phyloP scores from a whole-genome alignment of 441 rosid species.

The Aleurites moluccanus region DNA sequence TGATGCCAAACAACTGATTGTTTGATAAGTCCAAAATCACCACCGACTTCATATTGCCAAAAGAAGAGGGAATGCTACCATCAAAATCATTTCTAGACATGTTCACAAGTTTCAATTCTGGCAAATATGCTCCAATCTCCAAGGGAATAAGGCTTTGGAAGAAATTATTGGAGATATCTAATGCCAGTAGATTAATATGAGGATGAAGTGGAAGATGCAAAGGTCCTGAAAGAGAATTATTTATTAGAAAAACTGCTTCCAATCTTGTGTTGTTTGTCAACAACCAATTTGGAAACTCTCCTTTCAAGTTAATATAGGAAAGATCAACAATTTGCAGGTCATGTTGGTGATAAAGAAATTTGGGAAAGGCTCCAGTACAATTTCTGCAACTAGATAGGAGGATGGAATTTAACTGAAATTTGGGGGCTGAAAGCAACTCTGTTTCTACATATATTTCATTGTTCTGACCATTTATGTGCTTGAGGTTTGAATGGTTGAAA shows the following conservation, averaged over 20 bases:
- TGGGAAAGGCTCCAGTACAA: constrained; percentile 14
- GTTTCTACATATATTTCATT: constrained; percentile 7
- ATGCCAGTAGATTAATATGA: neutral
- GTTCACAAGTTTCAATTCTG: neutral
- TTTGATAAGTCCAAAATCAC: neutral
- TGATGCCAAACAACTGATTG: constrained; percentile 12
- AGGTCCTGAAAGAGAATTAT: constrained; percentile 21
- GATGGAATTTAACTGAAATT: neutral
- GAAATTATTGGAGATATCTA: neutral
- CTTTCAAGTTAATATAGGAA: neutral
- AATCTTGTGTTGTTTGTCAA: constrained; percentile 25
- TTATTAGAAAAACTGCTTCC: fast-evolving
- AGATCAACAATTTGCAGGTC: constrained; percentile 20
- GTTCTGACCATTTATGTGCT: neutral
- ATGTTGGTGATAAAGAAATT: constrained; percentile 20
- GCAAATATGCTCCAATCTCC: constrained; percentile 7
- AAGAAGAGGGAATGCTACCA: constrained; percentile 30
- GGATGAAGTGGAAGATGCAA: constrained; percentile 2
- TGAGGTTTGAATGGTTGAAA: constrained; percentile 28
- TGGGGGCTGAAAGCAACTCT: neutral
- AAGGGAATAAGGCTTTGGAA: constrained; percentile 12
- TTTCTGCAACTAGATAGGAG: neutral
- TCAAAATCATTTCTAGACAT: constrained; percentile 17
- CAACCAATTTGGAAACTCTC: constrained; percentile 31
- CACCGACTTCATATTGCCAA: constrained; percentile 13